Conservation (phyloP, 2,329 filamentous ascomycete genomes). For the Proliferodiscus dingleyae region DNA sequence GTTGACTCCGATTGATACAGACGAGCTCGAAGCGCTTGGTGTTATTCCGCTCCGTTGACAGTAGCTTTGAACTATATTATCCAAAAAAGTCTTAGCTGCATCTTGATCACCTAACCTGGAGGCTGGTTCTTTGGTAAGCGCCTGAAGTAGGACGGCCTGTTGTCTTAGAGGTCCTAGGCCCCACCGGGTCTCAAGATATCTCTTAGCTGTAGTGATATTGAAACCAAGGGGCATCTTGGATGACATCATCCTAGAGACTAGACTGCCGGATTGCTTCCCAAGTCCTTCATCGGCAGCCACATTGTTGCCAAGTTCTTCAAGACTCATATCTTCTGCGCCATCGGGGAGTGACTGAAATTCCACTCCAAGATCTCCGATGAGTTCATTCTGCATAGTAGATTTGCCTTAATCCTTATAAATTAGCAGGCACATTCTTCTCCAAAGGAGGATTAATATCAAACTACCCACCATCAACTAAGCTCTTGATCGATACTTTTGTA, state of each 20-base stretch:
- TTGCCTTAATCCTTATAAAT: slow-evolving; percentile 60
- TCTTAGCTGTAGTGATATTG: slow-evolving; percentile 93
- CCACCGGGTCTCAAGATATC: slow-evolving; percentile 93
- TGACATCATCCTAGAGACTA: slow-evolving; percentile 91
- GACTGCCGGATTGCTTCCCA: slow-evolving; percentile 89
- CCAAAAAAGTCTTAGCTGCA: slow-evolving; percentile 89
- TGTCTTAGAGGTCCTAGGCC: slow-evolving; percentile 81
- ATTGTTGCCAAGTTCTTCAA: slow-evolving; percentile 89
- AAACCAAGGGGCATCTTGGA: slow-evolving; percentile 99
- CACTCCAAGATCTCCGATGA: slow-evolving; percentile 93
- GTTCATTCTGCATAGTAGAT: slow-evolving; percentile 97
- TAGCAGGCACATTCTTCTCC: no score
- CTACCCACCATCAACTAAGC: no score
- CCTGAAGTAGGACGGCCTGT: slow-evolving; percentile 82
- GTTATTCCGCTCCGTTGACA: slow-evolving; percentile 72
- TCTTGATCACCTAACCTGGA: slow-evolving; percentile 82
- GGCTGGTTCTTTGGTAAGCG: slow-evolving; percentile 87
- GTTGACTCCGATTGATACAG: slow-evolving; percentile 67
- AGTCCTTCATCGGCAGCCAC: slow-evolving; percentile 98
- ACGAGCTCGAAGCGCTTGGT: slow-evolving; percentile 77
- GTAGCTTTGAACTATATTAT: slow-evolving; percentile 85
- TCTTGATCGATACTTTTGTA: no score
- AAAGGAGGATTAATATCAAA: no score
- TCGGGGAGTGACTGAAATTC: slow-evolving; percentile 98
- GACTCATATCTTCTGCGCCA: slow-evolving; percentile 94